Evolutionary conservation across 2,329 filamentous ascomycete species (phyloP).

Genomic region (Drechslerella coelobrocha): DNA sequence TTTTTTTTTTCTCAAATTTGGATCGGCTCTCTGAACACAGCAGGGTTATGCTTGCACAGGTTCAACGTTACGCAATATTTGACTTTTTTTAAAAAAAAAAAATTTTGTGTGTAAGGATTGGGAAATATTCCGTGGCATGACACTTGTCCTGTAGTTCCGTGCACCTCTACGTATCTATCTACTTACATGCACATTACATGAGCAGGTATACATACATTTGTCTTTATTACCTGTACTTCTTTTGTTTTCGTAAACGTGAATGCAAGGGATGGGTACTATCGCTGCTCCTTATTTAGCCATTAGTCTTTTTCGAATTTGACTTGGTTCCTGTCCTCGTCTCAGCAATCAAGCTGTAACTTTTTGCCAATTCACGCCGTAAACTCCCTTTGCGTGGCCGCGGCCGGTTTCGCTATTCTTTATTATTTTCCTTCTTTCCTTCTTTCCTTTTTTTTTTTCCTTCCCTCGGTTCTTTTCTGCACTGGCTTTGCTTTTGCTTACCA

Average conservation of each 20-base stretch:
- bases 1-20: background rate
- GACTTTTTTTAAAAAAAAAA: background rate
- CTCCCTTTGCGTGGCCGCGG: background rate
- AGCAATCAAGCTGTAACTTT: background rate
- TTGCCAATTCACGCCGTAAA: background rate
- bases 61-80: constrained; percentile 6
- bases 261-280: background rate
- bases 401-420: background rate
- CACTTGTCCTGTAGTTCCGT: no score
- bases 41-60: background rate
- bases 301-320: background rate
- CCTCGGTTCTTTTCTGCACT: background rate
- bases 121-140: no score
- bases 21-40: background rate
- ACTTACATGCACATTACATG: no score
- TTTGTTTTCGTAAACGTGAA: no score
- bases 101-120: background rate
- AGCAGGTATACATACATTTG: no score
- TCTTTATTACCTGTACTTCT: no score
- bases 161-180: no score
- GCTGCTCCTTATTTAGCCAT: background rate
- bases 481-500: background rate
- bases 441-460: constrained; percentile 6
- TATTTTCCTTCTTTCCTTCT: background rate
- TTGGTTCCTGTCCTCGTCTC: background rate